Evolutionary conservation across 2,329 filamentous ascomycete species (phyloP), one percentile per base, ranked within the genome.

Genomic region (Nigrospora sphaerica): DNA sequence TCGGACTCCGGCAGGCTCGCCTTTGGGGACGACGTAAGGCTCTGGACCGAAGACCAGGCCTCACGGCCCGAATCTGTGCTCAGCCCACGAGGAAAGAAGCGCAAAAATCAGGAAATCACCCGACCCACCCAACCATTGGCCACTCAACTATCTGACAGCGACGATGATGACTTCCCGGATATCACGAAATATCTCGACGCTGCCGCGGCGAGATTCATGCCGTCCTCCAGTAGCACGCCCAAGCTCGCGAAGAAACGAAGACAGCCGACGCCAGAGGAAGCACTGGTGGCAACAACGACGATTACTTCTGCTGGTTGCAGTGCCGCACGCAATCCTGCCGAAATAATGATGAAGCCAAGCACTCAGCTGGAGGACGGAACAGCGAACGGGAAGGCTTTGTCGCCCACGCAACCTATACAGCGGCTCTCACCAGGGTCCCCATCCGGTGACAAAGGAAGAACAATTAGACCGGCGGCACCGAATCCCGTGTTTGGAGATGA

Each of bases 111-210:
- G 19, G 71, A 77, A 11, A 71, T 75, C 19, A 67, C 56, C 49
- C 67, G 62, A 48, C 51, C 50, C 6, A 51, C 56, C 10, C 50
- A 52, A 13, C 49, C 42, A 31, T 49, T 42, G 32, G 52, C 33
- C 39, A 28, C 23, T 10, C 6, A n/a, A 36, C 23, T 33, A n/a
- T 19, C 40, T 13, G 42, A 33, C 13, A 62, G 58, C 14, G 62
- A 66, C 4, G 59, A 71, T 13, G 70, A 72, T 32, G 69, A 74
- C 16, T 81, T 78, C 39, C 75, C 74, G 0, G 77, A 81, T 50
- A 72, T 81, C 9, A 70, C 74, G 50, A 67, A 78, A 41, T 57
- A 69, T 32, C 52, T 68, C 11, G 54, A 55, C 6, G 58, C 62
- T 32, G 59, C 60, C 14, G 61, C 62, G 33, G 45, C 53, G 35